These are phyloP conservation scores for Pseudogymnoascus sp. DNA, from an alignment of 2,329 filamentous ascomycete genomes.

Conservation along the genomic window DNA sequence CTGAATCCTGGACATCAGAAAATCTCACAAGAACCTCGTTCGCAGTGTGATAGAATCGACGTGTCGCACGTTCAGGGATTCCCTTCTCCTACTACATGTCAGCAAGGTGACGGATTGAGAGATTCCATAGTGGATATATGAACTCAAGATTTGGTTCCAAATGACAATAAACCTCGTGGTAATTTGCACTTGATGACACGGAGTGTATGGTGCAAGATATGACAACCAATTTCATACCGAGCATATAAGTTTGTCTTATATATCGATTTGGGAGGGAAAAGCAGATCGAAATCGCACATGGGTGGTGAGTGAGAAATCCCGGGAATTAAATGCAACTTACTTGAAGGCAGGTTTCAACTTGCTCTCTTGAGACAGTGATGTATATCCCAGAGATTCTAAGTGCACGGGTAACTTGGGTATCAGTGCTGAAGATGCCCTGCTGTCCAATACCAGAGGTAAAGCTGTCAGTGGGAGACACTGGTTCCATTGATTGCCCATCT, in stretches of 20 bases:
- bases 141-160: background rate
- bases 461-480: background rate
- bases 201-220: background rate
- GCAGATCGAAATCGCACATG: background rate
- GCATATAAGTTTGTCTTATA: background rate
- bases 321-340: slow-evolving; percentile 15
- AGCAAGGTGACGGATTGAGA: background rate
- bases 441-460: background rate
- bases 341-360: slow-evolving; percentile 18
- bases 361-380: slow-evolving; percentile 14
- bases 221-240: too few relatives aligned
- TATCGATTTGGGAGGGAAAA: background rate
- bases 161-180: background rate
- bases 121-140: background rate
- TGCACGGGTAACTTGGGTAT: slow-evolving; percentile 21
- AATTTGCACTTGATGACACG: background rate
- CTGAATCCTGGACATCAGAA: slow-evolving; percentile 21
- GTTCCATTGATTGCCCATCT: background rate
- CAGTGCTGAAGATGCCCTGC: slow-evolving; percentile 24
- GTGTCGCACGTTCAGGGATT: slow-evolving; percentile 10
- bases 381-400: slow-evolving; percentile 23
- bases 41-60: slow-evolving; percentile 12
- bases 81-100: slow-evolving; percentile 3
- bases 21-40: slow-evolving; percentile 19
- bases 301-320: background rate